Percentiles rank a stretch among this genome's conserved stretches.
Conservation (phyloP, 192 early-diverging fungal genomes). For the Linnemannia hyalina region DNA sequence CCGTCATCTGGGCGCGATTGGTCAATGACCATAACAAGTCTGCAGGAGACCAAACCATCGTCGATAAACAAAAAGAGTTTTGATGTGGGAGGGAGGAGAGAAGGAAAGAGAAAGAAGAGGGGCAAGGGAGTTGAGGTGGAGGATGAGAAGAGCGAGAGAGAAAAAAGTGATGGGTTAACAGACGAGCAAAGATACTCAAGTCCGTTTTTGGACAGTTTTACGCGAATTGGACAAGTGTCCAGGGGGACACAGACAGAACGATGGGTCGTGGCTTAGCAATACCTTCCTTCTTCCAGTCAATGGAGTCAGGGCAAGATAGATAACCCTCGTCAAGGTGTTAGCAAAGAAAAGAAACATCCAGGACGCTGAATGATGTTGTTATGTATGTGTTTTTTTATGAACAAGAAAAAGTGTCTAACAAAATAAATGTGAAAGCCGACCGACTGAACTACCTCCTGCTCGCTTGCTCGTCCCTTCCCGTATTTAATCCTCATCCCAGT, state of each 20-base stretch:
- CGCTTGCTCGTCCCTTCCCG: neutral
- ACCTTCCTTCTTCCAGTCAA: neutral
- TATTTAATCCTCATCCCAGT: slow-evolving; percentile 86
- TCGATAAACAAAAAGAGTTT: neutral
- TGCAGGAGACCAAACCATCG: slow-evolving; percentile 49
- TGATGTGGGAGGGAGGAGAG: neutral
- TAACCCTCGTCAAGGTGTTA: neutral
- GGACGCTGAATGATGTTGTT: neutral
- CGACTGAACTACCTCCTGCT: neutral
- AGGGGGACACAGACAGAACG: neutral
- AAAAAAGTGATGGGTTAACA: neutral
- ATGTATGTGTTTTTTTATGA: neutral
- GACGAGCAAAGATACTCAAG: neutral
- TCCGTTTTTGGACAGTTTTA: neutral
- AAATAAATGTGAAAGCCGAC: neutral
- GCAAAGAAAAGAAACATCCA: neutral
- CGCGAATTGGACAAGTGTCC: too few relatives aligned
- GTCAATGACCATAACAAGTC: slow-evolving; percentile 51
- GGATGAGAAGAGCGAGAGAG: neutral
- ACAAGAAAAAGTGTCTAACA: slow-evolving; percentile 3
- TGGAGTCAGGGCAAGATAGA: too few relatives aligned
- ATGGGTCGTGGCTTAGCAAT: neutral
- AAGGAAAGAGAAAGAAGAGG: neutral
- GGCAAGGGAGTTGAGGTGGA: neutral
- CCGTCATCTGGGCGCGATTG: slow-evolving; percentile 22